Base-by-base conservation (phyloP, 495 filamentous ascomycete species). In the Tuber calosporum region DNA sequence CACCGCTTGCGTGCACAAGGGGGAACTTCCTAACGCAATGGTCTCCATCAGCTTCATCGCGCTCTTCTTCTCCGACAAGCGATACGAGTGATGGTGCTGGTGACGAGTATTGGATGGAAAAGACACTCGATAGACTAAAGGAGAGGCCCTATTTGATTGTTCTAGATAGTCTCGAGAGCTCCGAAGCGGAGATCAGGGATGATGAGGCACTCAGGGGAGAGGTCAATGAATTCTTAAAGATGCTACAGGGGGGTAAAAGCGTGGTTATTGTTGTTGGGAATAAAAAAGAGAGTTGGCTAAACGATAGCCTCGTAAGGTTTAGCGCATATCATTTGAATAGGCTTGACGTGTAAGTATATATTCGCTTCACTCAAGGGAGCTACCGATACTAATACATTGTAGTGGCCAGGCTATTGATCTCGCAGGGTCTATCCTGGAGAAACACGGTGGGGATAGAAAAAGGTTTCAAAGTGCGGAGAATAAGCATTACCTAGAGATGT, bases 151-250 rank as follows among this genome's bases (percentile, higher is more conserved):
- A 72, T 68, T 39, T 77, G 8, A 73, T 77, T 58, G 70, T 67
- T 30, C 74, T 77, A 36, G 75, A 77, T 36, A 76, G 74, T 71
- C 39, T 77, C 17, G 75, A 77, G 41, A 69, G 69, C 15, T 77
- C 75, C 6, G 45, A 76, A 42, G 74, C 75, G 19, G 58, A 66
- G 38, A 41, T 71, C 20, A 71, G 72, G 26, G 67, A 77, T 36
- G 62, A 75, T 19, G 73, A 75, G 43, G 53, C 39, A 3, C 22
- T 77, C 7, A 77, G 69, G 13, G 67, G 70, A 20, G 75, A 76
- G 67, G 69, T 76, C 7, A 77, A 76, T 36, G 75, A 76, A 26
- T 77, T 77, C 39, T 43, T 77, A 34, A 67, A 69, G n/a, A 69
- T 48, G n/a, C 48, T 77, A 22, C 68, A 76, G 0, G 75, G 74